Percentiles rank a stretch among this genome's conserved stretches.
Conservation (phyloP, 345 rosid species). For the Reutealis trisperma region DNA sequence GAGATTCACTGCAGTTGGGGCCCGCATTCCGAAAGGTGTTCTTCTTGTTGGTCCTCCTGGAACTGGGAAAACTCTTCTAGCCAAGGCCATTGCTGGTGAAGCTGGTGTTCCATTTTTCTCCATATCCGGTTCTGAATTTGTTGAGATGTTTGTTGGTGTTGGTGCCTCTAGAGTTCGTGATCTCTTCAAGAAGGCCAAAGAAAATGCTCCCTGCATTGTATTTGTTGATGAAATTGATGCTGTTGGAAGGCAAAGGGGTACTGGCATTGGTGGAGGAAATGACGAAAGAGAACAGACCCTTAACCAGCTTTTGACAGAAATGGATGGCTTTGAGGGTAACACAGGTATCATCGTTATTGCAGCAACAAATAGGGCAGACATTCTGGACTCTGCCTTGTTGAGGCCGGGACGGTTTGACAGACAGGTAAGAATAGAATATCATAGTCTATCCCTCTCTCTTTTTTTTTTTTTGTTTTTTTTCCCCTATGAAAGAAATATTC, state of each 20-base stretch:
- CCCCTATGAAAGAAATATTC: neutral
- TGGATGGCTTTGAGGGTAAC: constrained; percentile 99
- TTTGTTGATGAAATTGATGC: constrained; percentile 98
- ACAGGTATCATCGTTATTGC: constrained; percentile 91
- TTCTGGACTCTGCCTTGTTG: constrained; percentile 87
- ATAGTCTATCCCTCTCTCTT: constrained; percentile 3
- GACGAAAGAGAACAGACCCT: constrained; percentile 99
- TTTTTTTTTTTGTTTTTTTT: constrained; percentile 13
- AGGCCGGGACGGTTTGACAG: constrained; percentile 97
- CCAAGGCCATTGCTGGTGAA: constrained; percentile 99
- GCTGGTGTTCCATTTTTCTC: constrained; percentile 98
- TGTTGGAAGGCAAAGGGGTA: constrained; percentile 94
- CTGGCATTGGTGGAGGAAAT: constrained; percentile 97
- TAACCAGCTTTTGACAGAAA: constrained; percentile 92
- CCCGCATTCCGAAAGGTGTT: constrained; percentile 95
- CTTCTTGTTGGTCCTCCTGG: constrained; percentile 99
- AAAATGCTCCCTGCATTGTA: constrained; percentile 95
- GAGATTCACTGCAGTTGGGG: constrained; percentile 97
- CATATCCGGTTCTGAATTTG: constrained; percentile 96
- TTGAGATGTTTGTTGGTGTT: constrained; percentile 98
- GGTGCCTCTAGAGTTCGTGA: constrained; percentile 97
- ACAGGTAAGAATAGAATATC: constrained; percentile 49
- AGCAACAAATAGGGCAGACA: constrained; percentile 93
- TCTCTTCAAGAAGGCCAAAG: constrained; percentile 94
- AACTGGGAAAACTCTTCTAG: constrained; percentile 97